Conservation (phyloP, 2,329 filamentous ascomycete genomes). For the Sporothrix variecibatus region DNA sequence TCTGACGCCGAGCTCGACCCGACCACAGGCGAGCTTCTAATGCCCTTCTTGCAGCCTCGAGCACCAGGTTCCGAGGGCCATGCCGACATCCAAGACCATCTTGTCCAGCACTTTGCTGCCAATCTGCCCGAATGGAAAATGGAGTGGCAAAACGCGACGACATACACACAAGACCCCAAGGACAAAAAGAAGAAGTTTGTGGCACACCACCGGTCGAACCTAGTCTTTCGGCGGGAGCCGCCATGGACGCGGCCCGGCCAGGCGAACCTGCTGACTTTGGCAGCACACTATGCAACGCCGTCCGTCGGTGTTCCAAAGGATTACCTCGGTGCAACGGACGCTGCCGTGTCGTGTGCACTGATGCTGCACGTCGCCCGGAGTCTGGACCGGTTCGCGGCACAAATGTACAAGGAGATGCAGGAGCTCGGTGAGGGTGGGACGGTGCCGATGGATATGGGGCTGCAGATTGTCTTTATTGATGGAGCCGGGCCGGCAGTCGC, state of each 20-base stretch:
- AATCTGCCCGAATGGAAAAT: slow-evolving; percentile 71
- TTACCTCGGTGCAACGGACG: slow-evolving; percentile 84
- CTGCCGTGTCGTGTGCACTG: slow-evolving; percentile 81
- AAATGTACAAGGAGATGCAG: slow-evolving; percentile 72
- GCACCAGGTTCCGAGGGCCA: slow-evolving; percentile 74
- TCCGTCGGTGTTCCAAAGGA: slow-evolving; percentile 60
- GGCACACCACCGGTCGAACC: slow-evolving; percentile 70
- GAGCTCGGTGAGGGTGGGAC: slow-evolving; percentile 53
- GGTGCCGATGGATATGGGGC: slow-evolving; percentile 68
- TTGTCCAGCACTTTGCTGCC: slow-evolving; percentile 68
- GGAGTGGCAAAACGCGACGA: slow-evolving; percentile 73
- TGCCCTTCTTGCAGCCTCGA: slow-evolving; percentile 73
- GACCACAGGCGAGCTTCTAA: slow-evolving; percentile 65
- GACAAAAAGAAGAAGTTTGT: slow-evolving; percentile 34
- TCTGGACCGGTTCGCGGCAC: slow-evolving; percentile 69
- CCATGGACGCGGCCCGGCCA: slow-evolving; percentile 72
- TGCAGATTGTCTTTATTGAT: slow-evolving; percentile 79
- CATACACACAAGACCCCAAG: slow-evolving; percentile 32
- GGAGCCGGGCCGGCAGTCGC: slow-evolving; percentile 67
- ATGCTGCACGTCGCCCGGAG: slow-evolving; percentile 74
- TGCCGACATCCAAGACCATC: slow-evolving; percentile 66
- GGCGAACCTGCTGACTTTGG: slow-evolving; percentile 72
- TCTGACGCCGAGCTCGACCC: slow-evolving; percentile 67
- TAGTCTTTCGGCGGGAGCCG: slow-evolving; percentile 76
- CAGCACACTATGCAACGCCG: slow-evolving; percentile 84